Evolutionary conservation across 2,329 filamentous ascomycete genomes (phyloP).

Genomic region (Penicillium freii): DNA sequence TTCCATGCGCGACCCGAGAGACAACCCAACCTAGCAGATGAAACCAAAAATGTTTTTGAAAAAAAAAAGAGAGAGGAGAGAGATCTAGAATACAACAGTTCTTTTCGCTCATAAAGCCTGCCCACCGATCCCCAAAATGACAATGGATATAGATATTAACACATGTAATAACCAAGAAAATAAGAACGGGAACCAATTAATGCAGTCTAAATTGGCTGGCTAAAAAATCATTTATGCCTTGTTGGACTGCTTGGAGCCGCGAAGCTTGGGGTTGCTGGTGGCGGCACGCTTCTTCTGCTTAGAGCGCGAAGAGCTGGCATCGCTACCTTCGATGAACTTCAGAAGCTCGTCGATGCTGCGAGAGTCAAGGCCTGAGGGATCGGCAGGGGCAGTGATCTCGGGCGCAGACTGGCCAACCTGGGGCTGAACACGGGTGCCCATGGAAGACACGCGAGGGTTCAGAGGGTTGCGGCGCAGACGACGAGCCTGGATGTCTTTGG

Average conservation of each 20-base stretch:
- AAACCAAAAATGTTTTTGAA: constrained; percentile 18
- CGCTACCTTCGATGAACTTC: constrained; percentile 83
- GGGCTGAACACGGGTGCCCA: constrained; percentile 61
- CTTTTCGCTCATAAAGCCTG: constrained; percentile 33
- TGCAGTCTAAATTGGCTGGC: constrained; percentile 11
- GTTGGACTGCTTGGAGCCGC: constrained; percentile 42
- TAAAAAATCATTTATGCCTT: constrained; percentile 27
- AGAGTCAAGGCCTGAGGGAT: constrained; percentile 59
- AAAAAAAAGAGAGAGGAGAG: constrained; percentile 37
- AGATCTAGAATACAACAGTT: constrained; percentile 31
- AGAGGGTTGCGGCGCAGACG: constrained; percentile 71
- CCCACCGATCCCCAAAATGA: constrained; percentile 24
- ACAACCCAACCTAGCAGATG: constrained; percentile 24
- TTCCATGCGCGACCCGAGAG: constrained; percentile 33
- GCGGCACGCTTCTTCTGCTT: constrained; percentile 48
- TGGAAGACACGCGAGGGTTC: constrained; percentile 55
- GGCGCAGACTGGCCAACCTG: constrained; percentile 60
- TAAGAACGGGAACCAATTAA: constrained; percentile 11
- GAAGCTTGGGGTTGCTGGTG: constrained; percentile 45
- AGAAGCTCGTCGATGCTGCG: constrained; percentile 90
- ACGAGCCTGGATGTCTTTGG: constrained; percentile 77
- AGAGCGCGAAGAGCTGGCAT: constrained; percentile 39
- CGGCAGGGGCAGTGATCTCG: constrained; percentile 46
- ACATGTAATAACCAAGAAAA: constrained; percentile 28
- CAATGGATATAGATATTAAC: constrained; percentile 27